Evolutionary conservation across 108 stramenopile genomes (phyloP), one percentile per base, ranked within the genome.

Genomic region (Licmophora abbreviata): DNA sequence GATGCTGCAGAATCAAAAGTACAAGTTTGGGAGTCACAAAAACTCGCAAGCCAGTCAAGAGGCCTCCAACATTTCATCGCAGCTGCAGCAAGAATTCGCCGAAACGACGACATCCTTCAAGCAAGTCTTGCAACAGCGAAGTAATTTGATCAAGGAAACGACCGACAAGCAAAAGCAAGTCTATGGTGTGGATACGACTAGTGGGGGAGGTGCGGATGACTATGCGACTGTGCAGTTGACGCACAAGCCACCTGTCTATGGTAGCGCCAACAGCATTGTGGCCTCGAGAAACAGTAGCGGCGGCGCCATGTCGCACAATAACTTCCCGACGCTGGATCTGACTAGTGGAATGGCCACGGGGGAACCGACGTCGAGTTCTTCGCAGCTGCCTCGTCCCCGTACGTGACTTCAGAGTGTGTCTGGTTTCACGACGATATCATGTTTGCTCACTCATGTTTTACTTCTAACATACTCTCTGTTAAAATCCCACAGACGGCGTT

Each of bases 101-200:
- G 68, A 82, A 54, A 79, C 83, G 6, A 80, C 83, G 22, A 71
- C 71, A 18, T 80, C 80, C 5, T 91, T 91, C 55, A 91, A 91
- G 64, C 65, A 66, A 28, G 77, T 91, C 4, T 57, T 85, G 62
- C 79, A 91, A 59, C 66, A 85, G 40, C 64, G 88, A 25, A 84
- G 77, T 11, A 80, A 85, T 61, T 66, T 61, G 23, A 67, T 91
- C 63, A 91, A 91, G 57, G 77, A 86, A 42, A 73, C 76, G 17
- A 69, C 64, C 14, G 82, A 82, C 53, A 49, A 72, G 25, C 81
- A 91, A 54, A 51, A 59, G 45, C 65, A 76, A 33, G 82, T 91
- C 27, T 81, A 83, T 63, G 83, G 80, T 2, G 58, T 30, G 32
- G 73, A 30, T 4, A n/a, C n/a, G n/a, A n/a, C n/a, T n/a, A n/a